Evolutionary conservation across 148 eudicot species (phyloP), one percentile per base, ranked within the genome.

Genomic region (Persicaria maculosa): DNA sequence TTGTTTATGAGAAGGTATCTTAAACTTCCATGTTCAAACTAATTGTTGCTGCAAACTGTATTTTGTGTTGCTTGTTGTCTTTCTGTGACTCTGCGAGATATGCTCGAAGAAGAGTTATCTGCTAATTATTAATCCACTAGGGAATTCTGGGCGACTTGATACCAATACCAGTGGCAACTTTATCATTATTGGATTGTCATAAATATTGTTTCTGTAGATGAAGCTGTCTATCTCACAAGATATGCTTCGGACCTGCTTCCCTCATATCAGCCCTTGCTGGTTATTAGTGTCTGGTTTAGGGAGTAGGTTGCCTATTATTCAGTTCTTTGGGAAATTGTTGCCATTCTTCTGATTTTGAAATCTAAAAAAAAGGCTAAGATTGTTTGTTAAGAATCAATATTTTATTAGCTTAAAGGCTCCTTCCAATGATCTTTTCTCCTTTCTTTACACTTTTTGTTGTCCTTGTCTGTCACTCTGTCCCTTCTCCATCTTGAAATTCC

Each of bases 1-100:
- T 96, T 78, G 88, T 92, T 44, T 96, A 92, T 78, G 94, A 90
- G 85, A 92, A 92, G 97, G 99, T 90, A 86, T 44, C 71, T 76
- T 40, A 61, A 46, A 2, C 50, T 40, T 9, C 58, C 48, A 16
- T 47, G 36, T 44, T 71, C 11, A 16, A 45, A n/a, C 50, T 69
- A 19, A 19, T 69, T 64, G 48, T 50, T 72, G 45, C 22, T 62
- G 52, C 57, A 70, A 22, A 54, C 6, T 76, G 44, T 36, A 16
- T 20, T 20, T 20, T 68, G 19, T 71, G 15, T 71, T 20, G 31
- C 15, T 10, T 17, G 14, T 71, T 64, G 25, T 40, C 15, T 58
- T 68, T 44, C 19, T 22, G 8, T 65, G 14, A 59, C 57, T 52
- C 46, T 47, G n/a, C 19, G 6, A 68, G 6, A n/a, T 68, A 48